Percentiles rank a stretch among this genome's conserved stretches.
phyloP scores from a whole-genome alignment of 441 rosid genomes.

The Geranium incanum region DNA sequence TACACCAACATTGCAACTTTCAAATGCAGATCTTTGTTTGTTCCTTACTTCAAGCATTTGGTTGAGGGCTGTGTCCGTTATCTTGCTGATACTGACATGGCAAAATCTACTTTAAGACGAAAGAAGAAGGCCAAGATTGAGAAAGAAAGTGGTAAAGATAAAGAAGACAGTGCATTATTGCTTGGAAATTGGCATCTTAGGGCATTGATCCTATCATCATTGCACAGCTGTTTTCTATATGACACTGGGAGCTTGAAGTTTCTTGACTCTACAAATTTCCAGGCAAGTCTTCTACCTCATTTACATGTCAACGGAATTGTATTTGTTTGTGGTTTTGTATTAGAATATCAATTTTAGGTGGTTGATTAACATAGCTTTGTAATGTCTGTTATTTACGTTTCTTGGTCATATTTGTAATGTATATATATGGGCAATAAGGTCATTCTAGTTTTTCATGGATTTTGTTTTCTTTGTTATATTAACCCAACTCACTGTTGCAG shows the following conservation, averaged over 20 bases:
- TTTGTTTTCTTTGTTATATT: neutral
- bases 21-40: conserved; percentile 74
- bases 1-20: conserved; percentile 14
- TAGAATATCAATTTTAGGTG: no score
- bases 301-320: neutral
- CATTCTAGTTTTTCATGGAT: neutral
- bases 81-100: conserved; percentile 45
- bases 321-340: neutral
- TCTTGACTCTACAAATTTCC: conserved; percentile 74
- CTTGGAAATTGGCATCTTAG: conserved; percentile 76
- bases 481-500: conserved; percentile 32
- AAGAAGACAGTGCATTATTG: conserved; percentile 26
- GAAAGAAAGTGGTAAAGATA: conserved; percentile 32
- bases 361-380: no score
- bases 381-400: no score
- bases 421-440: no score
- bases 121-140: conserved; percentile 74
- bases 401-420: no score
- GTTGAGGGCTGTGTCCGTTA: conserved; percentile 56
- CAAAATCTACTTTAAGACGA: conserved; percentile 31
- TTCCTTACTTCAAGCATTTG: conserved; percentile 80
- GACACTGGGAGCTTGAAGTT: conserved; percentile 76
- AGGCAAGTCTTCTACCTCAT: conserved; percentile 35
- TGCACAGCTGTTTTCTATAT: conserved; percentile 74
- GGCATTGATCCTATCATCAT: conserved; percentile 62